These are phyloP conservation scores for Trichoderma endophyticum DNA, from an alignment of 2,329 filamentous ascomycete species.

Conservation along the genomic window DNA sequence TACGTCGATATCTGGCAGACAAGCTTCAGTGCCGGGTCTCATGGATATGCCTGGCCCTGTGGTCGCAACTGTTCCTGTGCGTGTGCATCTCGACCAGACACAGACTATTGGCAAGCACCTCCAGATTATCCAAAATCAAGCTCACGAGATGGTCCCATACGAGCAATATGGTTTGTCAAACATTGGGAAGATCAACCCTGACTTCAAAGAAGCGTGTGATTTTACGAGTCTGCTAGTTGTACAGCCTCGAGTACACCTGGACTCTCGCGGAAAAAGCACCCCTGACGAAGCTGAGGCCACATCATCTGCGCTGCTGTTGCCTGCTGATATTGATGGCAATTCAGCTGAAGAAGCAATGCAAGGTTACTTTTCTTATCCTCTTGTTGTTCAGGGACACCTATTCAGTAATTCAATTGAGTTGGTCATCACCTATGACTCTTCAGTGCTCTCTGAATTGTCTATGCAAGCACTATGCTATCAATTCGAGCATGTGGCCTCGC, in stretches of 20 bases:
- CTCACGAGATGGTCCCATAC: conserved; percentile 24
- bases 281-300: background rate
- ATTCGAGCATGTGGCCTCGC: conserved; percentile 2
- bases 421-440: background rate
- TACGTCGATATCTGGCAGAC: conserved; percentile 22
- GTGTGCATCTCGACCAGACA: conserved; percentile 17
- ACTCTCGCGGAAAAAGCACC: background rate
- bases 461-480: conserved; percentile 7
- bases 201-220: background rate
- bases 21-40: conserved; percentile 18
- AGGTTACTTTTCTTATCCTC: conserved; percentile 15
- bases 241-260: background rate
- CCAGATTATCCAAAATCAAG: conserved; percentile 21
- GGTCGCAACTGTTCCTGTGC: conserved; percentile 22
- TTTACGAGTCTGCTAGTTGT: conserved; percentile 15
- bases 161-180: conserved; percentile 24
- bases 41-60: conserved; percentile 21
- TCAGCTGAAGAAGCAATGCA: conserved; percentile 8
- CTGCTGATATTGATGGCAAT: background rate
- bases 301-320: background rate
- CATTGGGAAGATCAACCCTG: conserved; percentile 8
- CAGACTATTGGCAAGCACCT: conserved; percentile 12
- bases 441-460: background rate
- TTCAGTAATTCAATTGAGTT: background rate
- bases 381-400: conserved; percentile 11